Conservation (phyloP, 1,139 yeast genomes). For the Kluyveromyces sp. region DNA sequence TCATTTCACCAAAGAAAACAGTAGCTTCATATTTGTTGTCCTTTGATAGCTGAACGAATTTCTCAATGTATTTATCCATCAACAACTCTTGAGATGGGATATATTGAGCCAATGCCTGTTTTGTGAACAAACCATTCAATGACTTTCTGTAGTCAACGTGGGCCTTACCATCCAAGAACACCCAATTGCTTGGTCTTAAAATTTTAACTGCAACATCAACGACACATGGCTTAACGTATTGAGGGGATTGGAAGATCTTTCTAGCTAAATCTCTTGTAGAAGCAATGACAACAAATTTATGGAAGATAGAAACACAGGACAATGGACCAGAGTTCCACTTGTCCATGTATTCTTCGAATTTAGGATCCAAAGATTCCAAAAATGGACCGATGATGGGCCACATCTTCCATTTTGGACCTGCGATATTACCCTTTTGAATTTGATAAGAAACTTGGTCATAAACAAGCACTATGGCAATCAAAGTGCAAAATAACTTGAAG, state of each 20-base stretch:
- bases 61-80: slow-evolving; percentile 72
- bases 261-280: slow-evolving; percentile 85
- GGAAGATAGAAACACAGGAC: slow-evolving; percentile 94
- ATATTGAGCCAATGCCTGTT: slow-evolving; percentile 73
- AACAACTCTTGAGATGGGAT: slow-evolving; percentile 76
- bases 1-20: slow-evolving; percentile 83
- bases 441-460: slow-evolving; percentile 81
- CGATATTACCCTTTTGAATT: slow-evolving; percentile 73
- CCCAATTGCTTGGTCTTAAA: slow-evolving; percentile 94
- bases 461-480: slow-evolving; percentile 45
- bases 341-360: slow-evolving; percentile 83
- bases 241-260: slow-evolving; percentile 77
- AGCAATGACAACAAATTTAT: slow-evolving; percentile 94
- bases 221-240: slow-evolving; percentile 90
- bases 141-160: slow-evolving; percentile 90
- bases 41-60: slow-evolving; percentile 49
- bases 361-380: slow-evolving; percentile 90
- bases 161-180: slow-evolving; percentile 89
- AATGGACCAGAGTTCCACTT: slow-evolving; percentile 94
- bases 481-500: slow-evolving; percentile 46
- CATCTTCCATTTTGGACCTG: slow-evolving; percentile 77
- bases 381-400: slow-evolving; percentile 98
- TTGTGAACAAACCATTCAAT: slow-evolving; percentile 81
- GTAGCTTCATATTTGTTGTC: slow-evolving; percentile 46
- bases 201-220: slow-evolving; percentile 94